A percentile compares a stretch with the other conserved stretches of the same genome.
Evolutionary conservation across 2,329 filamentous ascomycete genomes (phyloP).

Genomic region (Penicillium psychrosexuale): DNA sequence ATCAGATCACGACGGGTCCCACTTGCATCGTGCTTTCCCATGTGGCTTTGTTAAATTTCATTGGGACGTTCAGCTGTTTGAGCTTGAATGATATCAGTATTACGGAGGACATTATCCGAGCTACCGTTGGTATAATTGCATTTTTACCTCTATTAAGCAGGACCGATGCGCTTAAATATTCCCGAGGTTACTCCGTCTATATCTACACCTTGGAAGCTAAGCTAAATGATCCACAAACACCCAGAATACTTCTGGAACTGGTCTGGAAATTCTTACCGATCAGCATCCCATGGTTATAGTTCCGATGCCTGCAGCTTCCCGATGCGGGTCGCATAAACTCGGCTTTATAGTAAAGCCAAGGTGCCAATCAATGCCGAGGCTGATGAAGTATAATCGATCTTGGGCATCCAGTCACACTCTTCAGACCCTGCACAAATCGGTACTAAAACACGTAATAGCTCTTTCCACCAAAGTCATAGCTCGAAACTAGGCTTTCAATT

Average conservation of each 20-base stretch:
- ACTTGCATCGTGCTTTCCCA: conserved; percentile 15
- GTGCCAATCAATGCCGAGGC: conserved; percentile 42
- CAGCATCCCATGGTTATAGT: conserved; percentile 15
- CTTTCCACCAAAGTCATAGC: not conserved
- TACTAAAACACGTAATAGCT: not conserved
- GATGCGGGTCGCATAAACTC: not conserved
- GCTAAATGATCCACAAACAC: not conserved
- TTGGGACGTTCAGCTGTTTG: not conserved
- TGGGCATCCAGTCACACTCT: not conserved
- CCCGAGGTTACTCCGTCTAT: not conserved
- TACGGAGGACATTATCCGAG: not conserved
- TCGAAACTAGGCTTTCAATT: not conserved
- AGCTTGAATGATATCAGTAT: not conserved
- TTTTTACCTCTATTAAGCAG: not conserved
- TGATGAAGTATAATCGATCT: not conserved
- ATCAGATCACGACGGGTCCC: conserved; percentile 16
- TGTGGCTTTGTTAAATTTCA: conserved; percentile 17
- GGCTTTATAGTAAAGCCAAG: not conserved
- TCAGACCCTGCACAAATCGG: not conserved
- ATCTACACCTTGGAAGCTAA: not conserved
- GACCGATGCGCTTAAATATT: not conserved
- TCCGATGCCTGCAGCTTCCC: conserved; percentile 7
- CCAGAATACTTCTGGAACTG: conserved; percentile 15
- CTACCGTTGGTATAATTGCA: not conserved
- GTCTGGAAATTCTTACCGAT: conserved; percentile 10